Percentiles rank a stretch among this genome's conserved stretches.
These are phyloP conservation scores for Chlamydomonas schloesseri DNA, from an alignment of 139 green algal genomes.

Conservation along the genomic window DNA sequence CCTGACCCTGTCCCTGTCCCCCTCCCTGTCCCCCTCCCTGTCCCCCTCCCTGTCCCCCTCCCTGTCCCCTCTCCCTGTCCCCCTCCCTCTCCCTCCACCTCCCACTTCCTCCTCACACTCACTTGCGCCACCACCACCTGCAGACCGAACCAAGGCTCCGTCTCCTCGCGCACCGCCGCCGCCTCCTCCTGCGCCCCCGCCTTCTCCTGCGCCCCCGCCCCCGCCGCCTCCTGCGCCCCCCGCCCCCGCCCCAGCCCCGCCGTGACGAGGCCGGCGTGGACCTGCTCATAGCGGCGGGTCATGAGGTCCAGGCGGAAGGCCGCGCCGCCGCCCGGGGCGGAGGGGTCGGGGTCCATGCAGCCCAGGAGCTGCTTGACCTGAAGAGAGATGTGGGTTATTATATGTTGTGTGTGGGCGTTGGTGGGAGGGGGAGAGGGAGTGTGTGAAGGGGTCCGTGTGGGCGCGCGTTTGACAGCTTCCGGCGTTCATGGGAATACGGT, in stretches of 20 bases:
- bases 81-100: too few species aligned
- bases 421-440: too few species aligned
- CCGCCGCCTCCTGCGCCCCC: background rate
- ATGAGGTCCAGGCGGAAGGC: slow-evolving; percentile 78
- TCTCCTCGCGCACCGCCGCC: slow-evolving; percentile 14
- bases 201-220: slow-evolving; percentile 4
- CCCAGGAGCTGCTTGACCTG: slow-evolving; percentile 55
- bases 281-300: slow-evolving; percentile 60
- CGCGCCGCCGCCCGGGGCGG: too few species aligned
- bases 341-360: slow-evolving; percentile 43
- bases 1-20: background rate
- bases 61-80: too few species aligned
- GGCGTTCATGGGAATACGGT: too few species aligned
- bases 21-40: background rate
- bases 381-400: too few species aligned
- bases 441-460: too few species aligned
- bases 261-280: background rate
- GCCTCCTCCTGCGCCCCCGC: background rate
- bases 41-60: background rate
- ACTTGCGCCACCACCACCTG: slow-evolving; percentile 42
- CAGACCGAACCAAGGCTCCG: slow-evolving; percentile 85
- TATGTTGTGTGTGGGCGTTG: too few species aligned
- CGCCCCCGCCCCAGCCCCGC: background rate
- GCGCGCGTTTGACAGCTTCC: too few species aligned
- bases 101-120: background rate